These are phyloP conservation scores for Xylariales sp. DNA, from an alignment of 2,329 filamentous ascomycete species.

Conservation along the genomic window DNA sequence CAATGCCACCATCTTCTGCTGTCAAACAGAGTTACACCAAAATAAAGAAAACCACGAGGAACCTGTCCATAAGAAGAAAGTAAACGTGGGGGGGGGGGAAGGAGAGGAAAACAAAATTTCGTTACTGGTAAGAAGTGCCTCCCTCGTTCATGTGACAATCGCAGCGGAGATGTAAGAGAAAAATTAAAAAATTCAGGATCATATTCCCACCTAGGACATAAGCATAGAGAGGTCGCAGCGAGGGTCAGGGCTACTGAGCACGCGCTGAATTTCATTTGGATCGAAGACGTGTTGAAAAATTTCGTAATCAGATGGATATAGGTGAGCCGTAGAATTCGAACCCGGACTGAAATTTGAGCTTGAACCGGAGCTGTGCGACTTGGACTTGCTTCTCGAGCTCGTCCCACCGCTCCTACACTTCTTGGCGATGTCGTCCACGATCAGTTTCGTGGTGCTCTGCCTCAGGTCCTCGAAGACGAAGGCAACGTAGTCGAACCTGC, in stretches of 20 bases:
- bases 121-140: too few species aligned
- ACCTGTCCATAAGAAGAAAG: too few species aligned
- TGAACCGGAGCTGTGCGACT: constrained; percentile 23
- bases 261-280: constrained; percentile 41
- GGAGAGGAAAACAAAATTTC: too few species aligned
- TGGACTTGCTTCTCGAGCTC: constrained; percentile 23
- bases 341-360: constrained; percentile 24
- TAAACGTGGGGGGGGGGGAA: too few species aligned
- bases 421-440: constrained; percentile 52
- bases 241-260: constrained; percentile 48
- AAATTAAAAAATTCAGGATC: too few species aligned
- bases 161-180: too few species aligned
- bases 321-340: constrained; percentile 29
- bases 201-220: constrained; percentile 27
- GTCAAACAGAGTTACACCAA: too few species aligned
- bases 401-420: constrained; percentile 33
- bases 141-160: too few species aligned
- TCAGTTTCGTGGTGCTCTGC: constrained; percentile 49
- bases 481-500: constrained; percentile 56
- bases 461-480: constrained; percentile 60
- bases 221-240: constrained; percentile 51
- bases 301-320: constrained; percentile 2
- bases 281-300: constrained; percentile 49
- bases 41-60: too few species aligned
- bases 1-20: too few species aligned